phyloP scores from a whole-genome alignment of 257 asterid species.

The Nicotiana knightiana region DNA sequence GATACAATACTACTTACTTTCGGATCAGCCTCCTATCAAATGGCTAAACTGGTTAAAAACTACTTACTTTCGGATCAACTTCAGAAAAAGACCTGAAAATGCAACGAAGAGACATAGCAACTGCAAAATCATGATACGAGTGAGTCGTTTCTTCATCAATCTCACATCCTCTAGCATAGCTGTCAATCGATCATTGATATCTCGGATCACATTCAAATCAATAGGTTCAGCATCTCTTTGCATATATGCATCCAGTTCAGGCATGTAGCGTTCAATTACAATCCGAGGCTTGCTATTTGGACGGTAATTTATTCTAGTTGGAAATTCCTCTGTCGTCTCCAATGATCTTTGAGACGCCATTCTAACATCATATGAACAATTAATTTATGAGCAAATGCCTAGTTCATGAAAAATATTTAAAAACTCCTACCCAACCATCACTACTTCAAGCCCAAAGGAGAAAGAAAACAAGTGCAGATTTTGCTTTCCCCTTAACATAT shows the following conservation, averaged over 20 bases:
- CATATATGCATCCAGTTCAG: conserved; percentile 9
- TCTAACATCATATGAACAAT: neutral
- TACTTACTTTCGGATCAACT: conserved; percentile 9
- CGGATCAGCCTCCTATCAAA: neutral
- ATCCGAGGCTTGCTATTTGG: conserved; percentile 7
- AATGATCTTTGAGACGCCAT: conserved; percentile 13
- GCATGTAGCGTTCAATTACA: conserved; percentile 15
- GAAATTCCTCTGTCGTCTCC: neutral
- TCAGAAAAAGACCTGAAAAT: conserved; percentile 10
- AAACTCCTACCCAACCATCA: neutral
- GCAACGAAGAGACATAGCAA: conserved; percentile 4
- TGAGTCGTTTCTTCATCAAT: conserved; percentile 16
- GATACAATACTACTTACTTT: neutral
- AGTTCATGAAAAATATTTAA: neutral
- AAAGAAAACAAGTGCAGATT: neutral
- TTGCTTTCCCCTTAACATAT: neutral
- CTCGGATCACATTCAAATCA: conserved; percentile 6
- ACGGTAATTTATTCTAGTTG: conserved; percentile 7
- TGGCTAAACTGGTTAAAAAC: neutral
- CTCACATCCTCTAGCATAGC: conserved; percentile 13
- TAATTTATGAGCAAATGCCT: neutral
- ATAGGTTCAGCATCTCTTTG: conserved; percentile 4
- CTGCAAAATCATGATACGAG: conserved; percentile 6
- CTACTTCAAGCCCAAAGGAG: neutral
- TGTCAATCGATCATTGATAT: conserved; percentile 14